Conservation (phyloP, 2,329 filamentous ascomycete genomes). For the Alternaria panax region DNA sequence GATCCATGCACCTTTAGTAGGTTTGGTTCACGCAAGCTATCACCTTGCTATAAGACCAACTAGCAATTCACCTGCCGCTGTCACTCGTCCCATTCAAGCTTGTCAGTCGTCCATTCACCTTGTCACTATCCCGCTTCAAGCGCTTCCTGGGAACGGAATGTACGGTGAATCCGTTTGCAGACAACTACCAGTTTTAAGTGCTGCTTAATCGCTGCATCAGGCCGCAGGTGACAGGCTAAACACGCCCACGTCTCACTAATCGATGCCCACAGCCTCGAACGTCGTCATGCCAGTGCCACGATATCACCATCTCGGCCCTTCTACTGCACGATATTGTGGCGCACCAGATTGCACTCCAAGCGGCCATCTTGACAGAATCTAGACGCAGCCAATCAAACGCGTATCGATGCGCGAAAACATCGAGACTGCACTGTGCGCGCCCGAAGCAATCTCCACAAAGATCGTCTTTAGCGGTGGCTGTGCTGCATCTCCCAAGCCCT, state of each 20-base stretch:
- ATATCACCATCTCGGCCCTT: neutral
- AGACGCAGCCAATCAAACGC: neutral
- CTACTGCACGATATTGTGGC: neutral
- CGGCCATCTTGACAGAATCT: neutral
- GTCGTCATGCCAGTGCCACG: constrained; percentile 1
- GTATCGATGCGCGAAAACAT: neutral
- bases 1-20: constrained; percentile 13
- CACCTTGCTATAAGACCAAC: neutral
- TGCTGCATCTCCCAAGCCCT: constrained; percentile 14
- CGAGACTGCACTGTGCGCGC: neutral
- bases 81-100: neutral
- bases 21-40: constrained; percentile 5
- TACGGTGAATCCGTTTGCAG: constrained; percentile 1
- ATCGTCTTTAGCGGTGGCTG: constrained; percentile 8
- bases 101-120: too few species aligned
- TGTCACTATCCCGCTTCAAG: too few species aligned
- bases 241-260: neutral
- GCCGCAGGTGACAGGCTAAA: constrained; percentile 2
- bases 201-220: neutral
- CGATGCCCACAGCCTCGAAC: constrained; percentile 1
- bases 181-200: neutral
- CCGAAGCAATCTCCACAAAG: neutral
- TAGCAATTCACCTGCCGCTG: neutral
- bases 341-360: neutral
- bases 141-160: neutral